Conservation (phyloP, 177 flowering plant genomes). For the Telopea speciosissima region DNA sequence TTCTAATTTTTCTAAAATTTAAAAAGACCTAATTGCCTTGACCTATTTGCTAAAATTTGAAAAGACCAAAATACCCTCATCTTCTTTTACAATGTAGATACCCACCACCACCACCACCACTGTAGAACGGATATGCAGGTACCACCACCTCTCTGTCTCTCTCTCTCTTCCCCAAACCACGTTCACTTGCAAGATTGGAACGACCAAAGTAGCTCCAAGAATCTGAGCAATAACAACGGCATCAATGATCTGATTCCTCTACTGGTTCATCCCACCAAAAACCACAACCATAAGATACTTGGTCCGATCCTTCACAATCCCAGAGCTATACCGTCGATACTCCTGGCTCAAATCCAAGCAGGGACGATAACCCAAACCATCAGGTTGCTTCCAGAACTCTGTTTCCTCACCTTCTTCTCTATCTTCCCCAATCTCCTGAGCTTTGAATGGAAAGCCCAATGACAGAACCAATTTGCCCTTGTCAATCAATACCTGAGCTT, state of each 20-base stretch:
- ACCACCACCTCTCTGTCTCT: no score
- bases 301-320: slow-evolving; percentile 42
- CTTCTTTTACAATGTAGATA: no score
- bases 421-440: neutral
- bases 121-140: no score
- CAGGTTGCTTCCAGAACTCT: slow-evolving; percentile 86
- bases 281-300: slow-evolving; percentile 63
- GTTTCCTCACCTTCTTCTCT: slow-evolving; percentile 18
- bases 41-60: no score
- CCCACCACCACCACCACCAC: no score
- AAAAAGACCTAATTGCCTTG: no score
- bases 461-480: slow-evolving; percentile 7
- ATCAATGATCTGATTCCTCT: slow-evolving; percentile 74
- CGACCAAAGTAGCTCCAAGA: slow-evolving; percentile 63
- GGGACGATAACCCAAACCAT: slow-evolving; percentile 76
- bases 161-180: slow-evolving; percentile 45
- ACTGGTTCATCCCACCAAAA: slow-evolving; percentile 69
- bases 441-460: neutral
- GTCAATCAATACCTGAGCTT: slow-evolving; percentile 4
- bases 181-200: slow-evolving; percentile 62
- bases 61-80: no score
- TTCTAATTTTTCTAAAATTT: no score
- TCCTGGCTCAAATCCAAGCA: slow-evolving; percentile 63
- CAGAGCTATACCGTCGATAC: slow-evolving; percentile 27
- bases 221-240: slow-evolving; percentile 76